Conservation (phyloP, 2,329 filamentous ascomycete species). For the Sporothrix globosa region DNA sequence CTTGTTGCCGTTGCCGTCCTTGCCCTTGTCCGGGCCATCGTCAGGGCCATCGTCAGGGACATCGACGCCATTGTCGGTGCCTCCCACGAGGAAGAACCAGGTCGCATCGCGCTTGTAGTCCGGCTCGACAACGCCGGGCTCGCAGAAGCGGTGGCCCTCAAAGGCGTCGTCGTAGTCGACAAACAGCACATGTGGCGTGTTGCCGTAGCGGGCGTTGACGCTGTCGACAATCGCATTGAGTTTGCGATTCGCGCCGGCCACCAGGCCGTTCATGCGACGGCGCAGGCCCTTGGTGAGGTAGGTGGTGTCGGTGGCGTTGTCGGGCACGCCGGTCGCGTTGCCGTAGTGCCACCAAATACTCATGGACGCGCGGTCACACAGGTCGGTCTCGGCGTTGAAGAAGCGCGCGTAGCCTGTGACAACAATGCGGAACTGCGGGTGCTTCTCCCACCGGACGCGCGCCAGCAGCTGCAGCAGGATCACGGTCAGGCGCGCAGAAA, state of each 20-base stretch:
- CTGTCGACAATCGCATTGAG: conserved; percentile 44
- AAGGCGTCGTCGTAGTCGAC: conserved; percentile 52
- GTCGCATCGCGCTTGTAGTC: conserved; percentile 50
- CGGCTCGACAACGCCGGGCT: conserved; percentile 46
- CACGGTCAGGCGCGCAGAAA: conserved; percentile 43
- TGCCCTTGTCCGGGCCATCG: not conserved
- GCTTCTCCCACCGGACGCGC: conserved; percentile 50
- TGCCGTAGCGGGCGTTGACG: conserved; percentile 44
- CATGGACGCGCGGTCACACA: conserved; percentile 51
- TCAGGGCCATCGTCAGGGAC: not conserved
- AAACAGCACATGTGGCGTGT: conserved; percentile 44
- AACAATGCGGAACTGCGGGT: conserved; percentile 49
- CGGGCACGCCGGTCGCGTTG: conserved; percentile 35
- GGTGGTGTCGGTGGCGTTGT: conserved; percentile 32
- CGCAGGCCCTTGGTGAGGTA: conserved; percentile 47
- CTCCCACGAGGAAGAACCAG: conserved; percentile 55
- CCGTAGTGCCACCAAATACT: conserved; percentile 53
- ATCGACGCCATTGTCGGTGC: conserved; percentile 45
- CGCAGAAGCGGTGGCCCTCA: conserved; percentile 50
- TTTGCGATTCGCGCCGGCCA: conserved; percentile 49
- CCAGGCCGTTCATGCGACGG: conserved; percentile 50
- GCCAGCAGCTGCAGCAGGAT: conserved; percentile 51
- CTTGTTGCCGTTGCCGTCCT: not conserved
- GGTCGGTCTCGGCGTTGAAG: conserved; percentile 51
- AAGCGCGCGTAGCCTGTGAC: conserved; percentile 55